Conservation (phyloP, 306 rosid species). For the Quercus bicolor region DNA sequence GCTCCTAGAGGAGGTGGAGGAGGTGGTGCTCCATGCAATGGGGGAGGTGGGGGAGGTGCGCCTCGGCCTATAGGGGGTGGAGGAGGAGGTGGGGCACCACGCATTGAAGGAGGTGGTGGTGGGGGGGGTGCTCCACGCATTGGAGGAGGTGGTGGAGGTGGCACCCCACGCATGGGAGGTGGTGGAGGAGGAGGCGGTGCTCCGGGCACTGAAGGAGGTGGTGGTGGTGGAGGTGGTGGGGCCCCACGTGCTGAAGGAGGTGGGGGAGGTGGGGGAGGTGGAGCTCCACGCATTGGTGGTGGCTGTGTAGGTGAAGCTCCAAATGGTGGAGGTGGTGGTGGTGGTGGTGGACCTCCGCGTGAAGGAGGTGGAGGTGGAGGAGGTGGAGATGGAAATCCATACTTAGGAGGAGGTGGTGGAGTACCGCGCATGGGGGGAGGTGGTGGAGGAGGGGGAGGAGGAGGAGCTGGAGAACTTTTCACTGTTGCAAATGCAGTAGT, state of each 20-base stretch:
- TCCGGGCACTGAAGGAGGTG: constrained; percentile 19
- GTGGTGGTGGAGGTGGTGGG: constrained; percentile 29
- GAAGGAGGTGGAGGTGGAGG: constrained; percentile 27
- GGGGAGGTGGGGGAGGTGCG: constrained; percentile 55
- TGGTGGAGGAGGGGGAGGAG: constrained; percentile 11
- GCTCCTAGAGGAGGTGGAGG: constrained; percentile 48
- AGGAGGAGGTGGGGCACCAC: constrained; percentile 38
- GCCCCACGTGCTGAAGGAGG: constrained; percentile 13
- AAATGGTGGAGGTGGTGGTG: constrained; percentile 12
- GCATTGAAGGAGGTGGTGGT: constrained; percentile 32
- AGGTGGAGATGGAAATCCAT: constrained; percentile 12
- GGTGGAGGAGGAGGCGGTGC: constrained; percentile 27
- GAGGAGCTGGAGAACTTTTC: constrained; percentile 22
- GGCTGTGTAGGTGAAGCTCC: constrained; percentile 36
- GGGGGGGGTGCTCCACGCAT: constrained; percentile 31
- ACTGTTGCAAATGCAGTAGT: constrained; percentile 9
- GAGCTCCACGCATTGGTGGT: constrained; percentile 18
- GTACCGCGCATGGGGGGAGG: constrained; percentile 15
- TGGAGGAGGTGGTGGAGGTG: constrained; percentile 33
- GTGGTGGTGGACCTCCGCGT: constrained; percentile 13
- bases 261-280: constrained; percentile 24
- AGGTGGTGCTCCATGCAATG: constrained; percentile 27
- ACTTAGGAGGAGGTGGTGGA: constrained; percentile 6
- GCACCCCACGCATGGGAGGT: constrained; percentile 9
- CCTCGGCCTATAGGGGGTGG: constrained; percentile 38